A percentile compares a stretch with the other conserved stretches of the same genome.
phyloP scores from a whole-genome alignment of 129 eudicot species.

The Ambrosia trifida region DNA sequence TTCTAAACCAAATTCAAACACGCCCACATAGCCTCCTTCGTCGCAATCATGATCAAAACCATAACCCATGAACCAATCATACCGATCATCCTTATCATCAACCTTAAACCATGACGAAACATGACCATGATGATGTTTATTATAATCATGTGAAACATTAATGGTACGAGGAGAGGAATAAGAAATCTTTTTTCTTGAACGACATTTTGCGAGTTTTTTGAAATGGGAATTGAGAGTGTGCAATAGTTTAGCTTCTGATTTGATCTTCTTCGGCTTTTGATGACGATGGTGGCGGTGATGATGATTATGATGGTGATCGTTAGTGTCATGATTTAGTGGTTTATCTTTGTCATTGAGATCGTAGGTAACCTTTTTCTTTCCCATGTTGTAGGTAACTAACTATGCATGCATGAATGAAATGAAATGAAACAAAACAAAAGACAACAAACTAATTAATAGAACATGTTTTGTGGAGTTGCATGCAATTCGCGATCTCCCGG shows the following conservation, averaged over 20 bases:
- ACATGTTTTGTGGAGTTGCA: slow-evolving; percentile 29
- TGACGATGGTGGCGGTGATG: slow-evolving; percentile 17
- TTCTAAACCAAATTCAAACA: slow-evolving; percentile 12
- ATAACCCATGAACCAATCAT: slow-evolving; percentile 24
- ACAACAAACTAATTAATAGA: neutral
- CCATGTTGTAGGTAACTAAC: slow-evolving; percentile 16
- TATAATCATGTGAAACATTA: neutral
- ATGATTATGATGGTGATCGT: slow-evolving; percentile 2
- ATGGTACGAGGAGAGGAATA: neutral
- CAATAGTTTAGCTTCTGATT: slow-evolving; percentile 35
- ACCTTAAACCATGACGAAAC: slow-evolving; percentile 12
- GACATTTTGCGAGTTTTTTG: slow-evolving; percentile 39
- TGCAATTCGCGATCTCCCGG: slow-evolving; percentile 24
- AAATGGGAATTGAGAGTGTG: slow-evolving; percentile 47
- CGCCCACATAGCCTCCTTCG: neutral
- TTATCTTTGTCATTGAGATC: slow-evolving; percentile 25
- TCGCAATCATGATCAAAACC: slow-evolving; percentile 23
- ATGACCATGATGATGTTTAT: neutral
- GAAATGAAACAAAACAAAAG: neutral
- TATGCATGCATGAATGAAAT: neutral
- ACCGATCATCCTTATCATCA: slow-evolving; percentile 10
- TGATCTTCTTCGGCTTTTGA: slow-evolving; percentile 32
- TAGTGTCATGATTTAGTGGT: slow-evolving; percentile 19
- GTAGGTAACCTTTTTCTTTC: slow-evolving; percentile 41
- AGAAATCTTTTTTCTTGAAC: slow-evolving; percentile 26